Conservation (phyloP, 805 yeast species). For the Zygotorulaspora sp. region DNA sequence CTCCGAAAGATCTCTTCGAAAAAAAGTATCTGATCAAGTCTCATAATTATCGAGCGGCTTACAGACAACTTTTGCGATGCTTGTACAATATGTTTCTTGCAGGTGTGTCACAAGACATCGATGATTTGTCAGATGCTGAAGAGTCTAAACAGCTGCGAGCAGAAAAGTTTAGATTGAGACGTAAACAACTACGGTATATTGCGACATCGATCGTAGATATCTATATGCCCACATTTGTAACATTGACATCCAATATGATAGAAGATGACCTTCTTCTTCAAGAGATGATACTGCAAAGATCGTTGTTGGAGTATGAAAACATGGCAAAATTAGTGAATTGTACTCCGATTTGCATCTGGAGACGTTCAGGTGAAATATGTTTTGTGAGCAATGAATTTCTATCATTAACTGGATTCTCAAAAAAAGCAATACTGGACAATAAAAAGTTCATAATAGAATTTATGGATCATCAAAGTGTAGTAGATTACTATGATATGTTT, state of each 20-base stretch:
- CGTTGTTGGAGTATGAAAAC: conserved; percentile 53
- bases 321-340: conserved; percentile 48
- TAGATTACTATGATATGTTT: conserved; percentile 67
- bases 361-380: conserved; percentile 81
- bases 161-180: conserved; percentile 6
- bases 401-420: conserved; percentile 59
- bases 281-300: conserved; percentile 53
- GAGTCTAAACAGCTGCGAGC: background rate
- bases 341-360: conserved; percentile 79
- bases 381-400: conserved; percentile 73
- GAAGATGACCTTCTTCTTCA: conserved; percentile 66
- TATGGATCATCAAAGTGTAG: conserved; percentile 74
- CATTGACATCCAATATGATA: conserved; percentile 66
- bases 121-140: background rate
- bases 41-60: conserved; percentile 25
- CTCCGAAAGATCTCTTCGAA: conserved; percentile 21
- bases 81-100: conserved; percentile 18
- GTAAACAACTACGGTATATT: conserved; percentile 32
- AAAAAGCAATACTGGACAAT: conserved; percentile 52
- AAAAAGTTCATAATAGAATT: conserved; percentile 71
- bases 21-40: conserved; percentile 21
- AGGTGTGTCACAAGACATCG: conserved; percentile 2
- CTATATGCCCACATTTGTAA: conserved; percentile 71
- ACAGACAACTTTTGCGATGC: conserved; percentile 15
- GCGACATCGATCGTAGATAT: conserved; percentile 43